These are phyloP conservation scores for Fragaria nilgerrensis DNA, from an alignment of 306 rosid species.

Conservation along the genomic window DNA sequence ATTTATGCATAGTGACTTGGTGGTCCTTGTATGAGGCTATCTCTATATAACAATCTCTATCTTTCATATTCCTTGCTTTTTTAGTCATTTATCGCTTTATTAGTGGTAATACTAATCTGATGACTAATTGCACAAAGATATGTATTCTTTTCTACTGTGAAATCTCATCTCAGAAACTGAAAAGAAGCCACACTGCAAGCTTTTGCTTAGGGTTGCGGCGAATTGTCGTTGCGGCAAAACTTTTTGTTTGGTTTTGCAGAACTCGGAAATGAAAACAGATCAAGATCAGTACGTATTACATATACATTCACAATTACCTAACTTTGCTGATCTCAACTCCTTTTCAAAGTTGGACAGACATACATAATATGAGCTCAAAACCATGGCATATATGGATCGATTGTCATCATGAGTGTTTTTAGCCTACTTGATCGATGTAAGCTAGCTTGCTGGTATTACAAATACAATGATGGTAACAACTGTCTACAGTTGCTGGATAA, in stretches of 20 bases:
- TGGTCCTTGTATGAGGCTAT: constrained; percentile 16
- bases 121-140: background rate
- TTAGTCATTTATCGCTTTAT: constrained; percentile 11
- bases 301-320: background rate
- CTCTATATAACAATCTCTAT: constrained; percentile 33
- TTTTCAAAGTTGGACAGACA: background rate
- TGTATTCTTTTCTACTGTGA: background rate
- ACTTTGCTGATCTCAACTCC: background rate
- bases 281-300: background rate
- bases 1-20: constrained; percentile 31
- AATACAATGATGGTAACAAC: background rate
- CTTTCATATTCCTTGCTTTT: constrained; percentile 31
- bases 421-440: background rate
- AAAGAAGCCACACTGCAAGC: background rate
- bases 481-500: background rate
- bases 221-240: background rate
- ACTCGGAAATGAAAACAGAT: background rate
- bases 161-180: background rate
- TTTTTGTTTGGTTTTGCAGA: background rate
- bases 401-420: background rate
- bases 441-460: background rate
- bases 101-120: background rate
- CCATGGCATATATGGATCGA: background rate
- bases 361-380: background rate
- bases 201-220: background rate